Evolutionary conservation across 768 basidiomycete genomes (phyloP), one percentile per base, ranked within the genome.

Genomic region (Kondoa malvinella): DNA sequence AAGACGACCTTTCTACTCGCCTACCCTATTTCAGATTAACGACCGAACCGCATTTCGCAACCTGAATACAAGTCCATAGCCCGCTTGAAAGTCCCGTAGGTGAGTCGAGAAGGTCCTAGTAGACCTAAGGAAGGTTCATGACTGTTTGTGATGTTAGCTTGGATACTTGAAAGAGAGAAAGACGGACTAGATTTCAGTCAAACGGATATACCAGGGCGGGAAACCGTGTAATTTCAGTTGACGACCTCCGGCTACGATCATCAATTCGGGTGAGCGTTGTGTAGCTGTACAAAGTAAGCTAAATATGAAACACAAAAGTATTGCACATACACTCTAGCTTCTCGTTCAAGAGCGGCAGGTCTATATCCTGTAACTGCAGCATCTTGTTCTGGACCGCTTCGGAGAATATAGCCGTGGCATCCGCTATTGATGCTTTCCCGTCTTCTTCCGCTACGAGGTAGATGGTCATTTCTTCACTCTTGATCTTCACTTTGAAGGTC

Each of bases 221-320:
- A 15, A 32, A n/a, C 3, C 60, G 25, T 26, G 27, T 1, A 32
- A 25, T n/a, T 17, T 16, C 21, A 56, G 33, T 58, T 67, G n/a
- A 34, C 57, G 27, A 34, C 34, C 56, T 4, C 16, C 34, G 2
- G 29, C 1, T 2, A 29, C 66, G 58, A 59, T 69, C 64, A 61
- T 65, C 21, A 64, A 62, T 2, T 69, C 56, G 32, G 68, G 66
- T 29, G 68, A 69, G 8, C 40, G 8, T 21, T 8, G 8, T 8
- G 40, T 50, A 50, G 8, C 40, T 50, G 40, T 50, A 21, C 8
- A 50, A 21, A 8, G 21, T 50, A 8, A 8, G 8, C 12, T 50
- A 8, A 50, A 21, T 8, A 50, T n/a, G 26, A 64, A 64, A 69
- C 59, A 30, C 27, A 16, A 0, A 65, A 60, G 4, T 65, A 8